Base-by-base conservation (phyloP, 352 stramenopile genomes). In the Phytopythium aichiense region DNA sequence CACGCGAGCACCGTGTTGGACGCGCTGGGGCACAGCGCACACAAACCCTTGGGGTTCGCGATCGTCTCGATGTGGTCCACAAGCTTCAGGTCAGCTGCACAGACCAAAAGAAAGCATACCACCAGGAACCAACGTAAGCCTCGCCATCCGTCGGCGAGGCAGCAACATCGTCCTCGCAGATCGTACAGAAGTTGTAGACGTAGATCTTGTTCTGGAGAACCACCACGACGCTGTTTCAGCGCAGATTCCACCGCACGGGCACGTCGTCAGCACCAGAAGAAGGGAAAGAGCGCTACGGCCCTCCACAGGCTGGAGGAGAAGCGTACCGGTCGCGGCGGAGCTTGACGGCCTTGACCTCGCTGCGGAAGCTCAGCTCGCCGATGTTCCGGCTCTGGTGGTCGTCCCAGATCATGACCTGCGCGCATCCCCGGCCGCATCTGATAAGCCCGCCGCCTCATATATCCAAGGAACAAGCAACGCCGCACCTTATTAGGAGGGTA, bases 61-160 rank as follows among this genome's bases (percentile, higher is more conserved):
- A 98, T 89, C n/a, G 97, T 99, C 69, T 99, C 96, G 40, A 99
- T 98, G 74, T 98, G 97, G 64, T 99, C 96, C 54, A 99, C 81
- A 16, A 99, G 72, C 72, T 97, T 96, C 57, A 99, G 77, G 74
- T 99, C 97, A 9, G 90, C 89, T 94, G 51, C n/a, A 25, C 28
- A 38, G 25, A 37, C 48, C 8, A 23, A 56, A 5, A 4, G 12
- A 16, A 40, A 8, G 35, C 18, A 49, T 11, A 3, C n/a, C 40
- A 5, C 6, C 40, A 45, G 5, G 40, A 11, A 25, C 20, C 18
- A 23, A 49, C 18, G 20, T 49, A 0, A 49, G 18, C 16, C 42
- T 12, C 18, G 42, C 2, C 3, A 45, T 45, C n/a, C 7, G 42
- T 49, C 7, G 42, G 42, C 16, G 11, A 0, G 50, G 25, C 42